These are phyloP conservation scores for Endoconidiophora laricicola DNA, from an alignment of 2,329 filamentous ascomycete genomes.

Conservation along the genomic window DNA sequence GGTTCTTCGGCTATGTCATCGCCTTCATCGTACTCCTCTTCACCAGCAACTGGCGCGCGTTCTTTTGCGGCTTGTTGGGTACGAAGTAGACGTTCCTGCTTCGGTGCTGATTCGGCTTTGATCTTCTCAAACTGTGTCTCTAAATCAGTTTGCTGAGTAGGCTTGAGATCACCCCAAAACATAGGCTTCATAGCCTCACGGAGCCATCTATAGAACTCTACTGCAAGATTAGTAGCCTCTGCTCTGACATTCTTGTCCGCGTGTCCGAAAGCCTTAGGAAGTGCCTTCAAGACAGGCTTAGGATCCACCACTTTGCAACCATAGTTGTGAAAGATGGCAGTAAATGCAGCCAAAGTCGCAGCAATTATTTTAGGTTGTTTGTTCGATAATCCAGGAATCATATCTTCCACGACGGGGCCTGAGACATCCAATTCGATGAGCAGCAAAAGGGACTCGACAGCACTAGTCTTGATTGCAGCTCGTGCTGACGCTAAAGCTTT, in stretches of 20 bases:
- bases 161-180: constrained; percentile 91
- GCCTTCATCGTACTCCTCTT: constrained; percentile 36
- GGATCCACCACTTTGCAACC: constrained; percentile 90
- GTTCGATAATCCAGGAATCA: constrained; percentile 65
- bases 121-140: constrained; percentile 89
- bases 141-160: constrained; percentile 84
- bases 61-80: constrained; percentile 78
- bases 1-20: constrained; percentile 38
- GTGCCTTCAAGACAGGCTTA: constrained; percentile 70
- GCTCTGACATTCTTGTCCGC: constrained; percentile 96
- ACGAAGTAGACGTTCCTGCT: constrained; percentile 75
- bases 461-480: constrained; percentile 73
- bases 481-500: constrained; percentile 81
- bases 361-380: constrained; percentile 82
- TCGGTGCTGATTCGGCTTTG: constrained; percentile 71
- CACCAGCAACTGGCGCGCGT: constrained; percentile 46
- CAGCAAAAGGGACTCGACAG: constrained; percentile 71
- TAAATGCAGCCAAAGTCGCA: constrained; percentile 55
- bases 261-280: constrained; percentile 86
- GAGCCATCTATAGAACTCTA: constrained; percentile 93
- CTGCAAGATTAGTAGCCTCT: constrained; percentile 76
- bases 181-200: constrained; percentile 96
- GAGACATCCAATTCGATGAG: constrained; percentile 82
- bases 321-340: constrained; percentile 78
- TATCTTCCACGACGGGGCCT: constrained; percentile 74